Evolutionary conservation across 2,329 filamentous ascomycete genomes (phyloP).

Genomic region (Boeremia exigua): DNA sequence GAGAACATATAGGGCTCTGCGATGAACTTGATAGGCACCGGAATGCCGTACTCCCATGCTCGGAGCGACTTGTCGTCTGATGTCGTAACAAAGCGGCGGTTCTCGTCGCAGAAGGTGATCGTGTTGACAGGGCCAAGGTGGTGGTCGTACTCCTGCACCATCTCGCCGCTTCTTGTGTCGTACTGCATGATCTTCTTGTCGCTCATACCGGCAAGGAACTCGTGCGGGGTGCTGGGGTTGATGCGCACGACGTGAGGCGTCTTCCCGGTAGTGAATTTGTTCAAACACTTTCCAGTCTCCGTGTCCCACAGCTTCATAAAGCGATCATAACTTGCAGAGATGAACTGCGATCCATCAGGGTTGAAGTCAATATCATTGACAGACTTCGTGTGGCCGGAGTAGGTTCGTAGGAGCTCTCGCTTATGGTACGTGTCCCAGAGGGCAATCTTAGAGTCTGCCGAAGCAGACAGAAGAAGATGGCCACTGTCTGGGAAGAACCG

Average conservation of each 20-base stretch:
- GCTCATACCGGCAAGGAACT: slow-evolving; percentile 95
- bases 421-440: slow-evolving; percentile 95
- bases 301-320: slow-evolving; percentile 99
- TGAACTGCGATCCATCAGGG: slow-evolving; percentile 78
- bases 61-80: slow-evolving; percentile 95
- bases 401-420: slow-evolving; percentile 87
- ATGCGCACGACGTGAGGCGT: slow-evolving; percentile 95
- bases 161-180: slow-evolving; percentile 80
- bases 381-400: slow-evolving; percentile 86
- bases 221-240: slow-evolving; percentile 83
- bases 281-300: slow-evolving; percentile 87
- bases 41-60: slow-evolving; percentile 98
- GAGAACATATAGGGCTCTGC: slow-evolving; percentile 98
- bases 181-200: slow-evolving; percentile 99
- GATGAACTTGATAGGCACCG: slow-evolving; percentile 97
- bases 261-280: slow-evolving; percentile 90
- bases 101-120: slow-evolving; percentile 93
- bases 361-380: slow-evolving; percentile 92
- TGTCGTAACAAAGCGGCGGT: slow-evolving; percentile 95
- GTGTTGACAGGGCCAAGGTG: slow-evolving; percentile 98
- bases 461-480: slow-evolving; percentile 87
- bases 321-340: slow-evolving; percentile 91
- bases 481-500: slow-evolving; percentile 89
- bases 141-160: slow-evolving; percentile 97
- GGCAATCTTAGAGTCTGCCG: slow-evolving; percentile 88